Base-by-base conservation (phyloP, 768 basidiomycete genomes). In the Boletus sp. region DNA sequence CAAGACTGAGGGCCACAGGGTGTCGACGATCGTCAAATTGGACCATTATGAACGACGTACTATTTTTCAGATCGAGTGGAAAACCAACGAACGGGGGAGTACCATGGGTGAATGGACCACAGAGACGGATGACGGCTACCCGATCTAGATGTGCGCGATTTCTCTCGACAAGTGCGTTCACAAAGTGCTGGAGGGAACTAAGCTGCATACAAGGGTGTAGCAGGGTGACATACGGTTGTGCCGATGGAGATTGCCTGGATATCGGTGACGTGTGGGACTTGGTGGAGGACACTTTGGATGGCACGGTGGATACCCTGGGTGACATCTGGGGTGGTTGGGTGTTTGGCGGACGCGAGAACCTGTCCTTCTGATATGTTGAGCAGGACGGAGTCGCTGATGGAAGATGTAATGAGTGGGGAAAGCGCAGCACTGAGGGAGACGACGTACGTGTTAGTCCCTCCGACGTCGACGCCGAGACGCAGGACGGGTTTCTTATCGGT, bases 41-140 rank as follows among this genome's bases (percentile, higher is more conserved):
- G 43, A 35, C 15, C 8, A 13, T 13, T 1, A n/a, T 17, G 57
- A 17, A 65, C 67, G 52, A 67, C 69, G 29, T 55, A 72, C 70
- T 25, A 1, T 40, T 9, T 49, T 67, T 64, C 17, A 78, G 51
- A 19, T 70, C 71, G 25, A 47, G 63, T 1, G 75, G 83, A 58
- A 81, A 83, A 19, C 78, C 78, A 15, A 78, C 72, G 56, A 82
- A 84, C 0, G 85, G 79, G 11, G 83, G 85, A 17, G 76, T 76
- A 33, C 82, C 80, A n/a, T 67, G 71, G 3, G 81, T 81, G 65
- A 81, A 84, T 0, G 82, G 81, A 4, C 79, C 81, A 43, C 82
- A 83, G 7, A 87, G 74, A 51, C 85, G 79, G 45, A 87, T 75
- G 35, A 87, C 83, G 0, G 83, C 85, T 0, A 87, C 84, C 43